Base-by-base conservation (phyloP, 2,329 filamentous ascomycete genomes). In the Exophiala xenobiotica region DNA sequence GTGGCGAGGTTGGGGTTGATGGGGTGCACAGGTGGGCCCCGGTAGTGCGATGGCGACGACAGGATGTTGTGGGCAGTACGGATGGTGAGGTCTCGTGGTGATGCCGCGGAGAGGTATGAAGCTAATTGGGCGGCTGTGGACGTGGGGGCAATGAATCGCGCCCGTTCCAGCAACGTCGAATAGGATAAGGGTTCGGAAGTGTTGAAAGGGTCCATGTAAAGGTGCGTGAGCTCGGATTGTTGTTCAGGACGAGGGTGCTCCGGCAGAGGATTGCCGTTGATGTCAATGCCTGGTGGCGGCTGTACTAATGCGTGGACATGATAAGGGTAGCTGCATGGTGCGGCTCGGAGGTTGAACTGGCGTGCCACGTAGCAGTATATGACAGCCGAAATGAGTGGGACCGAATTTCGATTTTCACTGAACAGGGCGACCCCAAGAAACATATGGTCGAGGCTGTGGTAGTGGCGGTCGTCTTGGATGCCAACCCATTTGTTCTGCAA, bases 131-230 rank as follows among this genome's bases (percentile, higher is more conserved):
- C 22, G 6, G 27, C n/a, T 43, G 51, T 35, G 20, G 54, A 31
- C 37, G 61, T 60, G 11, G 69, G 64, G 14, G 66, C 71, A 8
- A 81, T 66, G 19, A 78, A 74, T 33, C 76, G 73, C n/a, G 92
- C 71, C 56, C 83, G 76, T 20, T 70, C 70, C 52, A 79, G 76
- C 29, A 96, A 73, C 43, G 80, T 74, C 1, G 74, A 70, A 9
- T 81, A 67, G 0, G 78, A 74, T 0, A 91, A 79, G 68, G 95
- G 90, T 11, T 79, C 70, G 26, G 83, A 78, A 2, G 80, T 83
- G 22, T 82, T 80, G 68, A 88, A 96, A 0, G 91, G 90, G 63
- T 96, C 89, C 58, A 96, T 76, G 65, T 89, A 95, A 81, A 96
- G 41, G 23, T 58, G 53, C 26, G 59, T 61, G 14, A 43, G 42